These are phyloP conservation scores for Pythium volutum DNA, from an alignment of 352 stramenopile genomes.

Conservation along the genomic window DNA sequence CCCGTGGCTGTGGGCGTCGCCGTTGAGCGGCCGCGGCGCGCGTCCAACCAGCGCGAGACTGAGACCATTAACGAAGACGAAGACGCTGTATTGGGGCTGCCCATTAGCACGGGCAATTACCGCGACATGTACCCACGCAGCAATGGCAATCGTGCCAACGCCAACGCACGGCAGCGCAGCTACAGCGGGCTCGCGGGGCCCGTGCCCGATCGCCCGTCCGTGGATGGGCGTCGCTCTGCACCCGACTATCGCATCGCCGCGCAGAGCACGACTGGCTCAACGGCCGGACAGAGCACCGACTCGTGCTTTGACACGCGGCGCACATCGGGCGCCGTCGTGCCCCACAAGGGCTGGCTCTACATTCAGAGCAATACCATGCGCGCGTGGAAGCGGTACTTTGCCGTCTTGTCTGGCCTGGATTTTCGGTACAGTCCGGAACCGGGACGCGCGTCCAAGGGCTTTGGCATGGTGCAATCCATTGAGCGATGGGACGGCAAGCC, in stretches of 20 bases:
- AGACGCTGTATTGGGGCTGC: slow-evolving; percentile 54
- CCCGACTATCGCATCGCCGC: slow-evolving; percentile 16
- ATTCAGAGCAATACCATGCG: slow-evolving; percentile 60
- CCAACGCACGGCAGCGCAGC: slow-evolving; percentile 31
- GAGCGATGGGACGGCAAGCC: slow-evolving; percentile 41
- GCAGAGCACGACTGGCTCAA: slow-evolving; percentile 1
- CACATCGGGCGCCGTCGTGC: slow-evolving; percentile 47
- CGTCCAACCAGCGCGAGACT: slow-evolving; percentile 11
- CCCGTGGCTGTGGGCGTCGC: slow-evolving; percentile 12
- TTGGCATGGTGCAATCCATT: slow-evolving; percentile 50
- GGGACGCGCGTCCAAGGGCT: slow-evolving; percentile 63
- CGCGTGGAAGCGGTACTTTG: slow-evolving; percentile 71
- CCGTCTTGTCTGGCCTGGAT: slow-evolving; percentile 62
- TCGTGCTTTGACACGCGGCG: slow-evolving; percentile 76
- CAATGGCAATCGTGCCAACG: background rate
- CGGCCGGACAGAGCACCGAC: slow-evolving; percentile 9
- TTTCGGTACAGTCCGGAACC: slow-evolving; percentile 72
- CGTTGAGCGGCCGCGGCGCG: slow-evolving; percentile 7
- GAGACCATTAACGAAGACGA: slow-evolving; percentile 19
- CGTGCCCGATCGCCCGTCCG: slow-evolving; percentile 33
- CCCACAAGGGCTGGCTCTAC: slow-evolving; percentile 63
- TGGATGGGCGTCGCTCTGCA: slow-evolving; percentile 13
- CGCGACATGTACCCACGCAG: slow-evolving; percentile 28
- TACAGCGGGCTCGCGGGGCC: slow-evolving; percentile 52
- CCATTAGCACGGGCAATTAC: slow-evolving; percentile 62